These are phyloP conservation scores for Jackrogersella minutella DNA, from an alignment of 495 filamentous ascomycete species.

Conservation along the genomic window DNA sequence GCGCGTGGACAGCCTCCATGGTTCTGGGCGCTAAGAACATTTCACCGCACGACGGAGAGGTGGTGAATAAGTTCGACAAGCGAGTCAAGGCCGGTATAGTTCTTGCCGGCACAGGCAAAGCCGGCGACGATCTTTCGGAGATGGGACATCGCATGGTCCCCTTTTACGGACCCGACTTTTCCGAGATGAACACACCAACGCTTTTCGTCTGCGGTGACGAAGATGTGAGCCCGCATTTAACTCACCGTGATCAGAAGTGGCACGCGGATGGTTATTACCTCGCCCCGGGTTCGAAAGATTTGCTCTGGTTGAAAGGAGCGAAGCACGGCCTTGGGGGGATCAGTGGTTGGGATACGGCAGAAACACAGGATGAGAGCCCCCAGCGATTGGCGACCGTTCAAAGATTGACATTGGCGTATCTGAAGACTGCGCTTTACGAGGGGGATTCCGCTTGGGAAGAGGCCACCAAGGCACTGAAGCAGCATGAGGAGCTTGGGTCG, in stretches of 20 bases:
- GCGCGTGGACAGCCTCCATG: slow-evolving; percentile 48
- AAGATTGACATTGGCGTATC: slow-evolving; percentile 53
- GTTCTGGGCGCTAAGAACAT: slow-evolving; percentile 50
- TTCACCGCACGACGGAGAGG: slow-evolving; percentile 32
- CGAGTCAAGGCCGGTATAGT: slow-evolving; percentile 54
- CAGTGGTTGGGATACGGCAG: slow-evolving; percentile 51
- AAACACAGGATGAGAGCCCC: slow-evolving; percentile 53
- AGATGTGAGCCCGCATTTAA: slow-evolving; percentile 50
- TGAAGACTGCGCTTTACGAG: slow-evolving; percentile 49
- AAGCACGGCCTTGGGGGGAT: slow-evolving; percentile 53
- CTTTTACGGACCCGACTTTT: slow-evolving; percentile 49
- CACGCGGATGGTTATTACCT: slow-evolving; percentile 51
- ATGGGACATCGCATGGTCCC: slow-evolving; percentile 34
- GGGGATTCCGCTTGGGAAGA: slow-evolving; percentile 48
- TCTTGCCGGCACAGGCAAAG: slow-evolving; percentile 46
- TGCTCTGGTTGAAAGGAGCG: slow-evolving; percentile 48
- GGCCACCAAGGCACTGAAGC: slow-evolving; percentile 43
- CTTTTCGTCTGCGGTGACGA: slow-evolving; percentile 52
- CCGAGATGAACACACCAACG: slow-evolving; percentile 48
- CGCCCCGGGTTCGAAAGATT: slow-evolving; percentile 48
- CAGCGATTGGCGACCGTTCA: slow-evolving; percentile 49
- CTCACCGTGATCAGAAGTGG: slow-evolving; percentile 49
- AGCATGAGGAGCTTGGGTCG: slow-evolving; percentile 42
- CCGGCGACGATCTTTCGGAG: slow-evolving; percentile 38
- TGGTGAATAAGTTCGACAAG: slow-evolving; percentile 24